A percentile compares a stretch with the other conserved stretches of the same genome.
Evolutionary conservation across 2,329 filamentous ascomycete species (phyloP).

Genomic region (Fusarium marasasianum): DNA sequence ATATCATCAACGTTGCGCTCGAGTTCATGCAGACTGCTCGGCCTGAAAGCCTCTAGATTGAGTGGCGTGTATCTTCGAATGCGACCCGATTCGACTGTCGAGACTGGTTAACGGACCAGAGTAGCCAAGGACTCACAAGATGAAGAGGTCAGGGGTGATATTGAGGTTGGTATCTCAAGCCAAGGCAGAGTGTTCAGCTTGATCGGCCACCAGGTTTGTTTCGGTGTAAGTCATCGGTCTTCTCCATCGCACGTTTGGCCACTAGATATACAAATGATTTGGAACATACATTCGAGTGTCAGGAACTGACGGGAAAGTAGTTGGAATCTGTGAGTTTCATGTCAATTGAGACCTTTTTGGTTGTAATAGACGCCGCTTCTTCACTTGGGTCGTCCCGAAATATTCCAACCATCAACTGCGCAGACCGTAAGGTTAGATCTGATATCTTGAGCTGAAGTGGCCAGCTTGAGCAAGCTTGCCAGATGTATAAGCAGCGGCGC

Average conservation of each 20-base stretch:
- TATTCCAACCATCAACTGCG: background rate
- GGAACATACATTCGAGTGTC: background rate
- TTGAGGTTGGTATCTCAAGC: background rate
- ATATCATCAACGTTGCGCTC: background rate
- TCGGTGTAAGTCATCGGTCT: no score
- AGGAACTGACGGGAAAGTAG: fast-evolving
- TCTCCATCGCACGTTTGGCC: no score
- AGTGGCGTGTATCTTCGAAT: background rate
- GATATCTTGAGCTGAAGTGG: background rate
- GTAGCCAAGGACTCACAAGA: fast-evolving
- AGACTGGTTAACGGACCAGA: fast-evolving
- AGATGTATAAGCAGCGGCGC: background rate
- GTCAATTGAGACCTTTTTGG: background rate
- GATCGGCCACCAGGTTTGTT: background rate
- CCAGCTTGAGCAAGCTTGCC: background rate
- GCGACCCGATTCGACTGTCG: no score
- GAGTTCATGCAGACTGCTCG: fast-evolving
- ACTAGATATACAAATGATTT: background rate
- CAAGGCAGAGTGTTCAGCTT: background rate
- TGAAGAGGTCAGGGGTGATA: background rate
- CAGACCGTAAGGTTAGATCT: background rate
- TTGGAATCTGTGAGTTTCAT: background rate
- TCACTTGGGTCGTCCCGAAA: no score
- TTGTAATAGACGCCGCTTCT: background rate
- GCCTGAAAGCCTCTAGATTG: background rate